phyloP scores from a whole-genome alignment of 306 rosid genomes.

The Biancaea sappan region DNA sequence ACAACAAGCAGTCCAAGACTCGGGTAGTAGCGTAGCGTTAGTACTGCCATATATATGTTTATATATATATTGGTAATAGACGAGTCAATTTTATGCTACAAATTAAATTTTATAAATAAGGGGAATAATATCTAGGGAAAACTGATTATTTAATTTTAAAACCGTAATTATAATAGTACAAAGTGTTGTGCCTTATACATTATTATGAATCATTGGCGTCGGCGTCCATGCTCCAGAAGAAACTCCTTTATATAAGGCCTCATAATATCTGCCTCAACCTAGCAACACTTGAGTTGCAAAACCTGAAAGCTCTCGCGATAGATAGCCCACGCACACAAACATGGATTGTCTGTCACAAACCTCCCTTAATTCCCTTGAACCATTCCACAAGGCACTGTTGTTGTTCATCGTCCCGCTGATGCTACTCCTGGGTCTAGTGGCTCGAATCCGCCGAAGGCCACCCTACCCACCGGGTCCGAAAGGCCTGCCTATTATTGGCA shows the following conservation, averaged over 20 bases:
- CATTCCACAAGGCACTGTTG: constrained; percentile 24
- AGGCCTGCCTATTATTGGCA: constrained; percentile 73
- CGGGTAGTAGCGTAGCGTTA: too few relatives aligned
- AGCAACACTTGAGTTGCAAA: constrained; percentile 37
- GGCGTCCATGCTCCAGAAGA: neutral
- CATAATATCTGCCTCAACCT: constrained; percentile 1
- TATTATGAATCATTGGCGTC: too few relatives aligned
- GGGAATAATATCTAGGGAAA: too few relatives aligned
- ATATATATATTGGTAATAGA: too few relatives aligned
- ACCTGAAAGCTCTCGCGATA: neutral
- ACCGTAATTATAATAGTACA: too few relatives aligned
- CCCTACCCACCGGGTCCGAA: constrained; percentile 80
- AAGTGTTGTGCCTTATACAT: too few relatives aligned
- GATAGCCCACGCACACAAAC: neutral
- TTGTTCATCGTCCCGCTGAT: constrained; percentile 31
- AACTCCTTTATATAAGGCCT: constrained; percentile 30
- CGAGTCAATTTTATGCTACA: too few relatives aligned
- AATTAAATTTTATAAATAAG: too few relatives aligned
- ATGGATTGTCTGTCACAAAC: constrained; percentile 45
- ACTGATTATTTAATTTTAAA: too few relatives aligned
- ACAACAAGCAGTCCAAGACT: too few relatives aligned
- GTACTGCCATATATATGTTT: too few relatives aligned
- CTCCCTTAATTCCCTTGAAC: constrained; percentile 21
- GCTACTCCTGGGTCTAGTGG: constrained; percentile 30
- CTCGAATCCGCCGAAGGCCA: constrained; percentile 10